phyloP scores from a whole-genome alignment of 2,329 filamentous ascomycete species.

The Sporothrix globosa region DNA sequence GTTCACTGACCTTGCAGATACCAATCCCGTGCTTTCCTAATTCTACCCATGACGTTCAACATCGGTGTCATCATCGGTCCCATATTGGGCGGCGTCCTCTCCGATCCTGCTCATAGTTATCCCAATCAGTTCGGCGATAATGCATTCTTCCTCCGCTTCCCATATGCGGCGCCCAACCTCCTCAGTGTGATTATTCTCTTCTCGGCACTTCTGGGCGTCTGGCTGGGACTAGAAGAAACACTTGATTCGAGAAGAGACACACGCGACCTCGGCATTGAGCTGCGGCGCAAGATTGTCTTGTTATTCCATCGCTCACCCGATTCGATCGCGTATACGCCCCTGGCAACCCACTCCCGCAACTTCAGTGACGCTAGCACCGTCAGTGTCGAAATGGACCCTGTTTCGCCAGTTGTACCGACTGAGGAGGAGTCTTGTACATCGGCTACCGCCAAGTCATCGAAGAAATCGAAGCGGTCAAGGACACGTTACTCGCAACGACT shows the following conservation, averaged over 20 bases:
- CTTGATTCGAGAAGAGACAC: constrained; percentile 51
- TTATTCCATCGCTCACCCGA: constrained; percentile 40
- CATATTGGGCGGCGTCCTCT: constrained; percentile 53
- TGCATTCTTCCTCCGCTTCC: constrained; percentile 53
- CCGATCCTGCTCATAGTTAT: constrained; percentile 51
- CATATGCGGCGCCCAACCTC: constrained; percentile 60
- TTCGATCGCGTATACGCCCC: constrained; percentile 42
- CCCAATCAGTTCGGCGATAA: constrained; percentile 52
- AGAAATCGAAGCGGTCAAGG: background rate
- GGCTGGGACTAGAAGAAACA: constrained; percentile 59
- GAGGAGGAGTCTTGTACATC: constrained; percentile 23
- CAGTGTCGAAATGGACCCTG: constrained; percentile 43
- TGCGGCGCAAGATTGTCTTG: constrained; percentile 45
- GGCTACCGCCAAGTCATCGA: background rate
- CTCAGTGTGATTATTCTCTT: constrained; percentile 55
- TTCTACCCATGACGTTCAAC: constrained; percentile 72
- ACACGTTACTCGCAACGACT: constrained; percentile 52
- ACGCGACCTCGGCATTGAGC: constrained; percentile 52
- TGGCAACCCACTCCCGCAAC: constrained; percentile 40
- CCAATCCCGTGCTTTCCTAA: constrained; percentile 49
- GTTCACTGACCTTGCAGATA: constrained; percentile 41
- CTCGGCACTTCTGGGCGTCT: constrained; percentile 50
- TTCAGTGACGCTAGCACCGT: constrained; percentile 37
- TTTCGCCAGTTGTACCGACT: constrained; percentile 32
- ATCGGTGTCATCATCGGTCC: constrained; percentile 64